Evolutionary conservation across 331 rosid genomes (phyloP).

Genomic region (Malus hybrid): DNA sequence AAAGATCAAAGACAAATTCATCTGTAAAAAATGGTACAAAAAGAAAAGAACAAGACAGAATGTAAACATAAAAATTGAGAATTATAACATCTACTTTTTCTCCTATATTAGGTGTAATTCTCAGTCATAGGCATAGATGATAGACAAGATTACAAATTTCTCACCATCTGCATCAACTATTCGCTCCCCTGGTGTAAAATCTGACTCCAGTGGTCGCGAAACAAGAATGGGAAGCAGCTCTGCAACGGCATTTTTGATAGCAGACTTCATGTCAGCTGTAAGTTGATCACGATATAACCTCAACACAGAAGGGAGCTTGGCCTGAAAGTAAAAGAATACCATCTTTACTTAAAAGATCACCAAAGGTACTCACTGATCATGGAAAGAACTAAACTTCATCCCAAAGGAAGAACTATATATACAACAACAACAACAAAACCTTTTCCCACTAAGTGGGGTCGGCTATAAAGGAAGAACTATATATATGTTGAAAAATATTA

Average conservation of each 20-base stretch:
- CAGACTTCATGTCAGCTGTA: conserved; percentile 90
- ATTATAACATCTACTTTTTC: not conserved
- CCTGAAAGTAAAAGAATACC: conserved; percentile 42
- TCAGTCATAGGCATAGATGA: not conserved
- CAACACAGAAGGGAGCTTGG: conserved; percentile 90
- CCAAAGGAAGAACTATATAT: not conserved
- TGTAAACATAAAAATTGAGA: not conserved
- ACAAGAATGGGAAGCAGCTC: conserved; percentile 89
- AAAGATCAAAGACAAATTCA: not conserved
- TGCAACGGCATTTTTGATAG: conserved; percentile 89
- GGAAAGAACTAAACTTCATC: not conserved
- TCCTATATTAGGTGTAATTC: not conserved
- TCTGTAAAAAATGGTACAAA: not conserved
- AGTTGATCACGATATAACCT: conserved; percentile 91
- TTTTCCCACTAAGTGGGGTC: too few species aligned
- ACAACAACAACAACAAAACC: too few species aligned
- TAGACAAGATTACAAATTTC: conserved; percentile 17
- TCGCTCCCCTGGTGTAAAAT: conserved; percentile 74
- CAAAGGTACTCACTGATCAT: not conserved
- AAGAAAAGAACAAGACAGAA: not conserved
- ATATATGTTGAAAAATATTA: not conserved
- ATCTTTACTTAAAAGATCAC: not conserved
- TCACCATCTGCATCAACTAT: conserved; percentile 76
- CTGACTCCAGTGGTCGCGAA: conserved; percentile 66
- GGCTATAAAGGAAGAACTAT: too few species aligned